phyloP scores from a whole-genome alignment of 169 alveolate species.

The Plasmodium adleri region DNA sequence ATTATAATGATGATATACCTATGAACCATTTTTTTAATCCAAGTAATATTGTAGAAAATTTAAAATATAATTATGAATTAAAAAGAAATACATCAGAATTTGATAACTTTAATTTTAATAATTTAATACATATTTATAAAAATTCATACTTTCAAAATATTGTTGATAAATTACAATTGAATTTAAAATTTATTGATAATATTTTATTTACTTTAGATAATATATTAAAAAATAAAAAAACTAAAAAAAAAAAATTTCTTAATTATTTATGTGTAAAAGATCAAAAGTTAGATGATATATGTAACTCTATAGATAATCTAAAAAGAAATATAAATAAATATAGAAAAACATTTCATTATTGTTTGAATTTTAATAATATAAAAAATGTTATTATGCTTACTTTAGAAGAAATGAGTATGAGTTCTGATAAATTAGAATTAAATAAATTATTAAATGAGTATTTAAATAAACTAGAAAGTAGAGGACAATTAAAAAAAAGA shows the following conservation, averaged over 20 bases:
- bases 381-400: slow-evolving; percentile 56
- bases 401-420: slow-evolving; percentile 70
- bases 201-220: slow-evolving; percentile 47
- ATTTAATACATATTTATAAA: slow-evolving; percentile 32
- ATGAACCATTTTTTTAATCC: slow-evolving; percentile 43
- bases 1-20: slow-evolving; percentile 14
- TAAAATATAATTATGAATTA: slow-evolving; percentile 59
- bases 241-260: slow-evolving; percentile 34
- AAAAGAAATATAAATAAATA: slow-evolving; percentile 60
- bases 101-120: slow-evolving; percentile 23
- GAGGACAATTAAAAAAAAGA: slow-evolving; percentile 57
- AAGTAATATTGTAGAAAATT: slow-evolving; percentile 51
- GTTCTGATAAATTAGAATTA: slow-evolving; percentile 54
- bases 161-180: slow-evolving; percentile 60
- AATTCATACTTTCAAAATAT: slow-evolving; percentile 69
- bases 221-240: slow-evolving; percentile 22
- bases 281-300: slow-evolving; percentile 68
- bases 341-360: slow-evolving; percentile 53
- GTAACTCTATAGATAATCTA: slow-evolving; percentile 60
- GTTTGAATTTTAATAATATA: slow-evolving; percentile 64
- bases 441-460: slow-evolving; percentile 53
- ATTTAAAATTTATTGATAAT: slow-evolving; percentile 60
- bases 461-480: slow-evolving; percentile 44
- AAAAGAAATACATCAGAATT: slow-evolving; percentile 31
- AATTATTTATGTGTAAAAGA: slow-evolving; percentile 57